Base-by-base conservation (phyloP, 441 rosid species). In the Erodium moschatum region DNA sequence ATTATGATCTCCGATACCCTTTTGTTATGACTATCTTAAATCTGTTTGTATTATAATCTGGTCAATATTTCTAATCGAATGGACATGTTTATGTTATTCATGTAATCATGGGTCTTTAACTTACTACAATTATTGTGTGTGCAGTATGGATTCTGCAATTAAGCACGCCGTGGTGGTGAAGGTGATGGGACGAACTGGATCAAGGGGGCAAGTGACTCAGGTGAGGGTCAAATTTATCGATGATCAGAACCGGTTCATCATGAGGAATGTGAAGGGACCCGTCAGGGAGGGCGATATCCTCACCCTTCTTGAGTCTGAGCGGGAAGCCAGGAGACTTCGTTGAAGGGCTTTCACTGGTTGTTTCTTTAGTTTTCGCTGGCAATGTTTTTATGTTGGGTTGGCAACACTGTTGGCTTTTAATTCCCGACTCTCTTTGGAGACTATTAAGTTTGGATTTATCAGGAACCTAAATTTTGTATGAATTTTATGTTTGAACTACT, bases 201-300 rank as follows among this genome's bases (percentile, higher is more conserved):
- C 91, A 3, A 81, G 91, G 67, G 97, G 97, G 15, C 97, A 91
- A 83, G 91, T 87, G 73, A 88, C 92, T 65, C 92, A 88, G 67
- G 92, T 90, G 44, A 81, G 97, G 70, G 92, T 88, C 65, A 90
- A 85, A 79, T 86, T 89, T 71, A 60, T 85, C 35, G 91, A 88
- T 29, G 95, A 88, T 69, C 87, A 81, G 64, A 88, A 89, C 78
- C 89, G 97, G 0, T 90, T 75, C 80, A 89, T 90, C 74, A 90
- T 85, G 92, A 85, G 97, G 85, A 90, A 90, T 11, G 92, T 89
- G 27, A 90, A 90, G 82, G 97, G 97, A 75, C 96, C 96, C 0
- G 90, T 91, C 19, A 86, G 96, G 71, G 93, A 91, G 69, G 97
- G 96, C 1, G 97, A 91, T 75, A 73, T 91, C 61, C 91, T 91